Percentiles rank a stretch among this genome's conserved stretches.
phyloP scores from a whole-genome alignment of 1,284 basidiomycete species.

The Cutaneotrichosporon dermatis region DNA sequence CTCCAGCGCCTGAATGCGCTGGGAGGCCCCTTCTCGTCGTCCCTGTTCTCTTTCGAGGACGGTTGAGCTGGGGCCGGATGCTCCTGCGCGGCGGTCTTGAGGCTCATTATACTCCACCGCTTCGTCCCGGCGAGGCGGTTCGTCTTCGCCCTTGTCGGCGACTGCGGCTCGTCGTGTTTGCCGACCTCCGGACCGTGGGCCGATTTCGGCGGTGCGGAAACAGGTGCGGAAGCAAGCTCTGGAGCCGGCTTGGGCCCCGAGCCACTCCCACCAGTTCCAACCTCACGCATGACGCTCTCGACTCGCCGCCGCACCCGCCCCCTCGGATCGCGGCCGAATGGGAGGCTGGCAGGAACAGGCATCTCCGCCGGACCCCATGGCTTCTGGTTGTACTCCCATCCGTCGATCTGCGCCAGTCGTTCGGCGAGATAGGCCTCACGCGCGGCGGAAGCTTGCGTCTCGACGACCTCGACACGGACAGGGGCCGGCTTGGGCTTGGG shows the following conservation, averaged over 20 bases:
- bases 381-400: not conserved
- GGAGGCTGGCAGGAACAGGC: conserved; percentile 1
- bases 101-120: not conserved
- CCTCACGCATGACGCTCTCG: not conserved
- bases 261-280: not conserved
- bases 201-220: too few relatives aligned
- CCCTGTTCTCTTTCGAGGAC: too few relatives aligned
- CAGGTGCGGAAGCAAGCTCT: too few relatives aligned
- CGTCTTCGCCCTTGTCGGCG: not conserved
- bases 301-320: not conserved
- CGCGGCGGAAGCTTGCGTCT: not conserved
- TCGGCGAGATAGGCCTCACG: not conserved
- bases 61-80: not conserved
- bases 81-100: not conserved
- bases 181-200: too few relatives aligned
- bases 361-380: conserved; percentile 1
- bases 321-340: not conserved
- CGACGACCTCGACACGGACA: not conserved
- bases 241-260: too few relatives aligned
- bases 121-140: too few relatives aligned
- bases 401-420: conserved; percentile 1
- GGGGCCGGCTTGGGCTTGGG: not conserved
- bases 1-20: conserved; percentile 1
- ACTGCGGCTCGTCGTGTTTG: not conserved
- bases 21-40: not conserved